Evolutionary conservation across 106 monocot genomes (phyloP).

Genomic region (Acorus gramineus): DNA sequence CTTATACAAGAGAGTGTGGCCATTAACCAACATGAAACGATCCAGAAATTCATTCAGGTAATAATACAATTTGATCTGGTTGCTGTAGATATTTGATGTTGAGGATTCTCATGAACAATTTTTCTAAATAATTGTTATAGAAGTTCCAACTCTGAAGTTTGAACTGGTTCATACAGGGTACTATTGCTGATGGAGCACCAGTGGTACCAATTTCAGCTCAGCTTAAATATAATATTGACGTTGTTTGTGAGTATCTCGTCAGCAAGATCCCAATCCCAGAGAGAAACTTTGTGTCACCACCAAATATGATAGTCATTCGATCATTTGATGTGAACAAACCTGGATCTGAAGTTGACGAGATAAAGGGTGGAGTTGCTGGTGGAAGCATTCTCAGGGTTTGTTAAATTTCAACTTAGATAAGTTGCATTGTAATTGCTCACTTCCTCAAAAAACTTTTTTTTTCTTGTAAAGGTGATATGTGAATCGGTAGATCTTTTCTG

Average conservation of each 20-base stretch:
- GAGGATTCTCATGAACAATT: not conserved
- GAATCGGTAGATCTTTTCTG: too few species aligned
- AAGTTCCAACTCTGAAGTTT: not conserved
- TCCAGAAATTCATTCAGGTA: constrained; percentile 87
- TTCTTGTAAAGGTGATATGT: too few species aligned
- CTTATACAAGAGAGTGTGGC: constrained; percentile 95
- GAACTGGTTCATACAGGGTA: constrained; percentile 46
- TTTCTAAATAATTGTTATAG: not conserved
- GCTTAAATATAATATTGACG: constrained; percentile 92
- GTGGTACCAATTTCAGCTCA: constrained; percentile 95
- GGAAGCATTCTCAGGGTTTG: constrained; percentile 83
- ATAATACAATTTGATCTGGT: not conserved
- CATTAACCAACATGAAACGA: constrained; percentile 86
- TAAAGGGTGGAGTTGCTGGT: constrained; percentile 84
- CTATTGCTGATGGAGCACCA: constrained; percentile 83
- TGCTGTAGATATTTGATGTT: not conserved
- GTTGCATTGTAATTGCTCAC: too few species aligned
- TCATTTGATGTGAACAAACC: constrained; percentile 98
- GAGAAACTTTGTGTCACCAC: constrained; percentile 68
- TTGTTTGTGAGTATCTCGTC: constrained; percentile 85
- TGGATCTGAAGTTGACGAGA: constrained; percentile 95
- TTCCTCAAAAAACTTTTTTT: too few species aligned
- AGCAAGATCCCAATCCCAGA: constrained; percentile 86
- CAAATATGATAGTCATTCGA: constrained; percentile 95
- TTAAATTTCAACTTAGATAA: not conserved